Evolutionary conservation across 2,329 filamentous ascomycete species (phyloP).

Genomic region (Dendryphion nanum): DNA sequence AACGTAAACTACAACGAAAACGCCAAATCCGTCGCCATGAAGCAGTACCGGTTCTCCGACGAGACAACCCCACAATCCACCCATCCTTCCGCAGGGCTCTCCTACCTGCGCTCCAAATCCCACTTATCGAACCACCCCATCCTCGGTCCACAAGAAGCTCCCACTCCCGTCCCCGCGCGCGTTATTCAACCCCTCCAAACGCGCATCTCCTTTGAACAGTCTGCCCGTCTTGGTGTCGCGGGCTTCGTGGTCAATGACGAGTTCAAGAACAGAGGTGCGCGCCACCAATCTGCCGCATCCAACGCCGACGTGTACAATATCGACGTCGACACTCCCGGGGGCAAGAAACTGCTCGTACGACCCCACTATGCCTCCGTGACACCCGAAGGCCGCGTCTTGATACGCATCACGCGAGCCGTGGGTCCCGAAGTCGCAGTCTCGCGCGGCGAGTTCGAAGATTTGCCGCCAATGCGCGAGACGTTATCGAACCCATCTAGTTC

Average conservation of each 20-base stretch:
- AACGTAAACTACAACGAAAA: conserved; percentile 14
- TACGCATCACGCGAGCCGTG: conserved; percentile 20
- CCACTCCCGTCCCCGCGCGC: conserved; percentile 56
- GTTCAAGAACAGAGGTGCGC: conserved; percentile 32
- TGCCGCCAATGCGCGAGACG: conserved; percentile 15
- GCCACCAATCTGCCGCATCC: conserved; percentile 7
- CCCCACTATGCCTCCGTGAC: conserved; percentile 42
- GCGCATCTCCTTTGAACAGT: conserved; percentile 11
- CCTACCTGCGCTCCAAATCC: conserved; percentile 57
- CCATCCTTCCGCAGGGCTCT: conserved; percentile 64
- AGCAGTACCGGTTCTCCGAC: conserved; percentile 24
- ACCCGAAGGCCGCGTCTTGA: conserved; percentile 28
- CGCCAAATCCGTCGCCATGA: conserved; percentile 28
- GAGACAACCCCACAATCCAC: conserved; percentile 53
- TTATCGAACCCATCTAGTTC: background rate
- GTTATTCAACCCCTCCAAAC: conserved; percentile 47
- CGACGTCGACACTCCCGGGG: conserved; percentile 46
- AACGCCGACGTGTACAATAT: conserved; percentile 35
- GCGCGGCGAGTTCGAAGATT: conserved; percentile 24
- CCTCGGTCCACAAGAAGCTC: conserved; percentile 57
- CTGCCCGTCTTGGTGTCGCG: conserved; percentile 44
- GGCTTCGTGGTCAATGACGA: conserved; percentile 44
- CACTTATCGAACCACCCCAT: conserved; percentile 59
- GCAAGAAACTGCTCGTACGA: conserved; percentile 53
- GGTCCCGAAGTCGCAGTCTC: conserved; percentile 24